Evolutionary conservation across 108 stramenopile species (phyloP).

Genomic region (Ochromonas danica): DNA sequence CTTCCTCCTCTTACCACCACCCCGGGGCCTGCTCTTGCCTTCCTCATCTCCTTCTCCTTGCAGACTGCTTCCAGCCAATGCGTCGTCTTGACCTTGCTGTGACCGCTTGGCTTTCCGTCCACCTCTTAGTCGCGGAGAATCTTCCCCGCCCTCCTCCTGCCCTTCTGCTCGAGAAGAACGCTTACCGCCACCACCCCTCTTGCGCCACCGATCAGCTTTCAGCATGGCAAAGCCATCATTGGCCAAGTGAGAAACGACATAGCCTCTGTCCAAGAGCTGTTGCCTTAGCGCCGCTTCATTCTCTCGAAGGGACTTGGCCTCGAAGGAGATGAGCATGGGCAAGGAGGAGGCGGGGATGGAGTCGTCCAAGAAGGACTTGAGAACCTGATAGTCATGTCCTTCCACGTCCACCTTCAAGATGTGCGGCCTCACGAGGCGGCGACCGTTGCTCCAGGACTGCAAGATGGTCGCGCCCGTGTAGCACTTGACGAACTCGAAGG

Average conservation of each 20-base stretch:
- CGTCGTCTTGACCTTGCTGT: no score
- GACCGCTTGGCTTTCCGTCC: no score
- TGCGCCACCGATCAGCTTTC: background rate
- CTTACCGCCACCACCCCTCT: no score
- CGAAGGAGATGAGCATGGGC: background rate
- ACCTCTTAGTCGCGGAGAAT: no score
- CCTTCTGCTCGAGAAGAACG: no score
- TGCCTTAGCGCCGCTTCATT: background rate
- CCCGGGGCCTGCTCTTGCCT: no score
- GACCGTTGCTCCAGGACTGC: background rate
- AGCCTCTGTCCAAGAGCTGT: background rate
- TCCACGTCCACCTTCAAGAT: slow-evolving; percentile 5
- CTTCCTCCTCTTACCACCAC: no score
- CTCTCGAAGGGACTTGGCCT: slow-evolving; percentile 1
- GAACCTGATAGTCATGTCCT: slow-evolving; percentile 24
- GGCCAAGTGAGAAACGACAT: background rate
- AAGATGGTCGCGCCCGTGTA: background rate
- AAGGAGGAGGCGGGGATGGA: background rate
- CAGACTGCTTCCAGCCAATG: no score
- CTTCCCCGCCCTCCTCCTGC: no score
- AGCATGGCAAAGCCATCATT: slow-evolving; percentile 23
- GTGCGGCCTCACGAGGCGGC: background rate
- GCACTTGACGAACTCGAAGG: background rate
- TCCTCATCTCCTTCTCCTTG: no score
- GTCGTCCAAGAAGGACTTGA: background rate